These are phyloP conservation scores for Neurospora crassa DNA, from an alignment of 2,329 filamentous ascomycete species.

Conservation along the genomic window DNA sequence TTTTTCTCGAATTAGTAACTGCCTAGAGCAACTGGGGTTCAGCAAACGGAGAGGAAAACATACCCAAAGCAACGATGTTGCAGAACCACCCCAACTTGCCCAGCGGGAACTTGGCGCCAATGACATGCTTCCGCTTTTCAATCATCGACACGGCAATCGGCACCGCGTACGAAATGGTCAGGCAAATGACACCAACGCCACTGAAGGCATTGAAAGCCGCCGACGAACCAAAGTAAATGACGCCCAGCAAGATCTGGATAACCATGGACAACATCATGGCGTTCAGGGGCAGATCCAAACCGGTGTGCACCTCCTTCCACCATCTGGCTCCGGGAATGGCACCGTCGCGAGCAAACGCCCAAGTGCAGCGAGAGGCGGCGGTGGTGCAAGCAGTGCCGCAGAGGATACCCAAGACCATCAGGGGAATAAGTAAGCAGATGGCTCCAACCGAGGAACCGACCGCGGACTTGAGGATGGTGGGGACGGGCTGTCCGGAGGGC, in stretches of 20 bases:
- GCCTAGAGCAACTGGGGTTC: neutral
- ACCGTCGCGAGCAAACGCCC: slow-evolving; percentile 62
- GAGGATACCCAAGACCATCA: slow-evolving; percentile 56
- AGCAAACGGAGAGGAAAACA: slow-evolving; percentile 19
- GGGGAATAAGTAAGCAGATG: slow-evolving; percentile 52
- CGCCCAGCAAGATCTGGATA: slow-evolving; percentile 52
- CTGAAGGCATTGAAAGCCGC: slow-evolving; percentile 67
- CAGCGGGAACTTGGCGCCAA: slow-evolving; percentile 48
- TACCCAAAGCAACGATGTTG: slow-evolving; percentile 58
- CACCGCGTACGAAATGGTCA: slow-evolving; percentile 58
- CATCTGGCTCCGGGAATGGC: slow-evolving; percentile 53
- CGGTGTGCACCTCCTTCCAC: slow-evolving; percentile 53
- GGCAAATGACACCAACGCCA: slow-evolving; percentile 58
- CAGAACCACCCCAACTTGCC: slow-evolving; percentile 50
- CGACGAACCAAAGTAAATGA: slow-evolving; percentile 60
- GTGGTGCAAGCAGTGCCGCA: slow-evolving; percentile 63
- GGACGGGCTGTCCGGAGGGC: slow-evolving; percentile 51
- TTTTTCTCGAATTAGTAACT: neutral
- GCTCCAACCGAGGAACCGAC: slow-evolving; percentile 51
- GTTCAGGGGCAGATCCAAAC: slow-evolving; percentile 56
- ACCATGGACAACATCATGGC: slow-evolving; percentile 64
- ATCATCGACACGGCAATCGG: slow-evolving; percentile 57
- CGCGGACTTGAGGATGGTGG: slow-evolving; percentile 52
- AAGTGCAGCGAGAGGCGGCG: slow-evolving; percentile 56
- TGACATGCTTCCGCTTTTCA: slow-evolving; percentile 49